Evolutionary conservation across 2,329 filamentous ascomycete genomes (phyloP).

Genomic region (Colletotrichum incanum): DNA sequence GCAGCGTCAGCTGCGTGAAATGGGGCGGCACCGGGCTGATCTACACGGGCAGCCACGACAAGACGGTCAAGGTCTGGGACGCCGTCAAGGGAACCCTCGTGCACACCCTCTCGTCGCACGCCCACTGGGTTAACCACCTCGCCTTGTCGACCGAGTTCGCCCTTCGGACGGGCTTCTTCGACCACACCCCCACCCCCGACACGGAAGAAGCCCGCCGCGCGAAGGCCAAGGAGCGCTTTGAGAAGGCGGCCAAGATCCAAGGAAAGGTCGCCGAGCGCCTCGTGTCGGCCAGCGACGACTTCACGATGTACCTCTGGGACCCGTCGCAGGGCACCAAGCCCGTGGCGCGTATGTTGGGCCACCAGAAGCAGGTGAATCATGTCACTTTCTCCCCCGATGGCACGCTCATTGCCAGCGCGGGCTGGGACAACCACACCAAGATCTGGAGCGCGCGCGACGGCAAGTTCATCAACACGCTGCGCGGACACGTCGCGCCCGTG

Average conservation of each 20-base stretch:
- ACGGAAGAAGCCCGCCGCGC: constrained; percentile 79
- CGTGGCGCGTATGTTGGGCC: constrained; percentile 88
- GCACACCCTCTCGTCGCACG: constrained; percentile 85
- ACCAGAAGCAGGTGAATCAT: constrained; percentile 97
- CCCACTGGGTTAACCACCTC: constrained; percentile 96
- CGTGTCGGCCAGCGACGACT: constrained; percentile 94
- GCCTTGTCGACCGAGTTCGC: constrained; percentile 94
- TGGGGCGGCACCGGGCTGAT: constrained; percentile 94
- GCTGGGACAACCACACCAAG: constrained; percentile 96
- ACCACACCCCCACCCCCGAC: constrained; percentile 81
- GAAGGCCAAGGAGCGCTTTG: constrained; percentile 86
- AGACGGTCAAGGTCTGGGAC: constrained; percentile 93
- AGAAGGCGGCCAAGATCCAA: constrained; percentile 84
- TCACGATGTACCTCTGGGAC: constrained; percentile 97
- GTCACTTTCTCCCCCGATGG: constrained; percentile 96
- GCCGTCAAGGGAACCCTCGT: constrained; percentile 83
- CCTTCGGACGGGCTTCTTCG: constrained; percentile 87
- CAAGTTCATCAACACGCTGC: constrained; percentile 88
- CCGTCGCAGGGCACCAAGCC: constrained; percentile 85
- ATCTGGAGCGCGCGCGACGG: constrained; percentile 82
- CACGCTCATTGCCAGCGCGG: constrained; percentile 86
- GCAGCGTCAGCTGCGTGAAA: constrained; percentile 88
- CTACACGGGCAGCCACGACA: constrained; percentile 91
- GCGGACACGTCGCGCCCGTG: constrained; percentile 90
- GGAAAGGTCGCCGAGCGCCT: constrained; percentile 86